Base-by-base conservation (phyloP, 129 eudicot genomes). In the Glebionis coronaria region DNA sequence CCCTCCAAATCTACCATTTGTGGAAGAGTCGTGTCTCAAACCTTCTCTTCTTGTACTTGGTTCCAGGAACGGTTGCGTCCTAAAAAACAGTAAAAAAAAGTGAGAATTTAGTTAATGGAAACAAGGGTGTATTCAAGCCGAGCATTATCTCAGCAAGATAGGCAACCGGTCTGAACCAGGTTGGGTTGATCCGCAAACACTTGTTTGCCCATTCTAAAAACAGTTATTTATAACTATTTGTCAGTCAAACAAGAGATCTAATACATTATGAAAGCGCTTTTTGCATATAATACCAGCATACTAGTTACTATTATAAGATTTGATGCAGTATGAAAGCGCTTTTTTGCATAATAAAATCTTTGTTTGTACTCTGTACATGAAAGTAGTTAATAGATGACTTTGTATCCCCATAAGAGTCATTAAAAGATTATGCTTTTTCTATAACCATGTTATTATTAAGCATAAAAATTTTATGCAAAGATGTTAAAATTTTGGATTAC, bases 1-100 rank as follows among this genome's bases (percentile, higher is more conserved):
- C 49, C 38, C 73, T 35, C 27, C 69, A 84, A 63, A 75, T 77
- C 77, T 79, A 67, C 95, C 97, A 46, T 93, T 93, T 69, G 73
- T 38, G 53, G 83, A 77, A 19, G 74, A 62, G 49, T 89, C 95
- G 6, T 69, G 58, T 73, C 79, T 82, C 61, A 68, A 58, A 51
- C 61, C 75, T 62, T 89, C 97, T 82, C 93, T 81, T 68, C 84
- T 76, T 44, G 61, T 75, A 23, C 45, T 72, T 40, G 81, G 93
- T 71, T 93, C 97, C 35, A 81, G 84, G 0, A 85, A 84, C 14
- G 79, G 78, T 61, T 84, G 92, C 42, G 81, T 81, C 45, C 71
- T 76, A 79, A 81, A 85, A 73, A 40, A 47, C 0, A 45, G 29
- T 23, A 10, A 60, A 29, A 46, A 19, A 25, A 23, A 29, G 52